These are phyloP conservation scores for Alternaria sp. DNA, from an alignment of 2,329 filamentous ascomycete species.

Conservation along the genomic window DNA sequence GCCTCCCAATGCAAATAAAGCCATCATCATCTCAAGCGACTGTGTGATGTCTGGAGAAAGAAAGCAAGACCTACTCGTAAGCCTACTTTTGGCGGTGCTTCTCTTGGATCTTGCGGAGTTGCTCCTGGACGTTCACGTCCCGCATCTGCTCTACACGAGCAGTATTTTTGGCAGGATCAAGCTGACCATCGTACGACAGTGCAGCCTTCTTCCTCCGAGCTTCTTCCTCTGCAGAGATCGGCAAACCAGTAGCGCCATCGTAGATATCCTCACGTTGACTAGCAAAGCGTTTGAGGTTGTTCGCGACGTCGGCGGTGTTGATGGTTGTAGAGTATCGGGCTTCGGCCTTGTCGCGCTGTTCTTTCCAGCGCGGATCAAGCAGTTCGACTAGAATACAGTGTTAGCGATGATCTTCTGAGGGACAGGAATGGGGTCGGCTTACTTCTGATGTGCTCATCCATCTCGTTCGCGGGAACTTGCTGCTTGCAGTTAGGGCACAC, in stretches of 20 bases:
- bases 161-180: constrained; percentile 64
- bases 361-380: constrained; percentile 92
- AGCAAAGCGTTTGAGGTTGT: constrained; percentile 93
- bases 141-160: constrained; percentile 60
- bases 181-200: constrained; percentile 68
- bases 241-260: constrained; percentile 72
- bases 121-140: constrained; percentile 76
- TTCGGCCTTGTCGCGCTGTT: constrained; percentile 89
- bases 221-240: constrained; percentile 74
- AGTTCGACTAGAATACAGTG: constrained; percentile 70
- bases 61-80: constrained; percentile 2
- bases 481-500: constrained; percentile 94
- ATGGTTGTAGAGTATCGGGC: constrained; percentile 85
- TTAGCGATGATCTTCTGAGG: constrained; percentile 44
- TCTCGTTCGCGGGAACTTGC: constrained; percentile 82
- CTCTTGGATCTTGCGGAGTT: constrained; percentile 73
- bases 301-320: constrained; percentile 84
- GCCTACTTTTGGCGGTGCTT: constrained; percentile 48
- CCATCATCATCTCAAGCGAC: background rate
- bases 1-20: constrained; percentile 14
- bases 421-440: constrained; percentile 39
- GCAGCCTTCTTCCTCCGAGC: constrained; percentile 79
- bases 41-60: background rate
- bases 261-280: constrained; percentile 89
- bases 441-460: constrained; percentile 92